These are phyloP conservation scores for Nicotiana attenuata DNA, from an alignment of 257 asterid species.

Conservation along the genomic window DNA sequence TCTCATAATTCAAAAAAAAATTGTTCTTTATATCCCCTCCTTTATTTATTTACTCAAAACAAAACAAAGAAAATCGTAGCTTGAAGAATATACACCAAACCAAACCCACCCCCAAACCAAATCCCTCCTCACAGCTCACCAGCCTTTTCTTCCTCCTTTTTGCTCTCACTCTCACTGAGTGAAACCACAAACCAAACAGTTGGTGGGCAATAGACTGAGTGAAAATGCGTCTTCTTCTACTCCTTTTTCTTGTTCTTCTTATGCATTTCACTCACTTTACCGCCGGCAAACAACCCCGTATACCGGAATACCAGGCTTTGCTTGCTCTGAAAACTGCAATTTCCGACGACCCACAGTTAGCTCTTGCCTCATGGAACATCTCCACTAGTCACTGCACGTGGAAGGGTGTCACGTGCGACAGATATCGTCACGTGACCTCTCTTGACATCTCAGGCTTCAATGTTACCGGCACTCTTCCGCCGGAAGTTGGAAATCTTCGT, in stretches of 20 bases:
- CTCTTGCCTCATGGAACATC: constrained; percentile 57
- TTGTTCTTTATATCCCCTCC: neutral
- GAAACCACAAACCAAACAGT: neutral
- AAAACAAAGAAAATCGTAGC: neutral
- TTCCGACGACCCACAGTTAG: constrained; percentile 57
- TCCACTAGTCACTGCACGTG: constrained; percentile 61
- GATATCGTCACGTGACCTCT: constrained; percentile 55
- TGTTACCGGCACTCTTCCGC: constrained; percentile 57
- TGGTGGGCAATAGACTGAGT: neutral
- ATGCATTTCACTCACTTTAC: constrained; percentile 23
- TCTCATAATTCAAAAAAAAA: neutral
- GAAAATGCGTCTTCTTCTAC: constrained; percentile 50
- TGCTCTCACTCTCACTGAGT: neutral
- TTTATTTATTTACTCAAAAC: neutral
- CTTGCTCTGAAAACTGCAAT: constrained; percentile 66
- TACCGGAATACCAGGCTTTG: constrained; percentile 51
- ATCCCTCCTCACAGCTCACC: neutral
- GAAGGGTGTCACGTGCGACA: constrained; percentile 75
- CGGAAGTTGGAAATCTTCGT: constrained; percentile 56
- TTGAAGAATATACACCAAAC: constrained; percentile 5
- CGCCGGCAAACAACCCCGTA: constrained; percentile 30
- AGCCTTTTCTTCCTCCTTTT: neutral
- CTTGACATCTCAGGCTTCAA: constrained; percentile 59
- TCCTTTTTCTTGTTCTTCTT: constrained; percentile 39
- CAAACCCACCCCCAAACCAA: neutral